A percentile compares a stretch with the other conserved stretches of the same genome.
These are phyloP conservation scores for Chaetomium strumarium DNA, from an alignment of 2,329 filamentous ascomycete species.

Conservation along the genomic window DNA sequence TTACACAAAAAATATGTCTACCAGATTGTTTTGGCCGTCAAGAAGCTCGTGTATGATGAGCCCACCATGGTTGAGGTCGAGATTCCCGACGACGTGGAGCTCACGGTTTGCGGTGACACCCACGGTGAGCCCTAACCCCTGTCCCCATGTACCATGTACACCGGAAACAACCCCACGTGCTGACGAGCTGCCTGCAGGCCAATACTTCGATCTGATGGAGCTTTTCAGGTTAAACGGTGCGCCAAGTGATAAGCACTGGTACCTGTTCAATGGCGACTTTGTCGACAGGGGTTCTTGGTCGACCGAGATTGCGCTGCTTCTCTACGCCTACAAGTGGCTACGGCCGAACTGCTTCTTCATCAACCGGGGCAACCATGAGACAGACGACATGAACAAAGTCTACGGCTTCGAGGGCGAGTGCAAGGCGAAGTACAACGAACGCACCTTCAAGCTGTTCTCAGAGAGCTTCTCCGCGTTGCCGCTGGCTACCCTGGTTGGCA, in stretches of 20 bases:
- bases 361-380: slow-evolving; percentile 97
- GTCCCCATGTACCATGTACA: not conserved
- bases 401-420: slow-evolving; percentile 99
- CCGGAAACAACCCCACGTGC: not conserved
- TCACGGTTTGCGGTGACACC: slow-evolving; percentile 96
- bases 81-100: slow-evolving; percentile 66
- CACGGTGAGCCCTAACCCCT: slow-evolving; percentile 52
- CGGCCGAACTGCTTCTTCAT: slow-evolving; percentile 84
- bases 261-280: slow-evolving; percentile 98
- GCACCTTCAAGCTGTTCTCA: slow-evolving; percentile 91
- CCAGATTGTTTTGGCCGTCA: slow-evolving; percentile 87
- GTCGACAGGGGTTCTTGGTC: slow-evolving; percentile 98
- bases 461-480: slow-evolving; percentile 95
- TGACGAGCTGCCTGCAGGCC: slow-evolving; percentile 50
- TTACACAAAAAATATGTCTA: slow-evolving; percentile 95
- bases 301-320: slow-evolving; percentile 85
- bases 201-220: slow-evolving; percentile 96
- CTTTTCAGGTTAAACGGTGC: slow-evolving; percentile 88
- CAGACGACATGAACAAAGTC: slow-evolving; percentile 97
- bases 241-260: slow-evolving; percentile 80
- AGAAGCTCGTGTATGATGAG: slow-evolving; percentile 85
- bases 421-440: slow-evolving; percentile 95
- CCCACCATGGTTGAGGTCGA: slow-evolving; percentile 94
- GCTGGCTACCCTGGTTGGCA: slow-evolving; percentile 83
- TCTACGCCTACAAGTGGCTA: slow-evolving; percentile 97